Conservation (phyloP, 2,329 filamentous ascomycete genomes). For the Sarocladium oryzae region DNA sequence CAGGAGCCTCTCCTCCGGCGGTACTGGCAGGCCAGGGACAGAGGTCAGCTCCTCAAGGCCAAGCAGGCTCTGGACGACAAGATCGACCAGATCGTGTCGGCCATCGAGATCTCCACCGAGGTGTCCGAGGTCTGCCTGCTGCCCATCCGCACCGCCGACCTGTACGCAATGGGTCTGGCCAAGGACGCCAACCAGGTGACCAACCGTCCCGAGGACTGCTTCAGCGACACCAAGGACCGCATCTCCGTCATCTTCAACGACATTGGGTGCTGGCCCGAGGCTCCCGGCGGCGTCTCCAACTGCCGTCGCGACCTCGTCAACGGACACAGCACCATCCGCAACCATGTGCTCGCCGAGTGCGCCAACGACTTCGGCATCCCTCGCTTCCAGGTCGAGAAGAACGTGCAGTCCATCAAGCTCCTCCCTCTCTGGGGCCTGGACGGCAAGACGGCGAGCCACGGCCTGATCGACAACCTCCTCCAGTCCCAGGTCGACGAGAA, state of each 20-base stretch:
- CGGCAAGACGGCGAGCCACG: conserved; percentile 44
- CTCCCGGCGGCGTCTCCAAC: conserved; percentile 48
- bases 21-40: conserved; percentile 39
- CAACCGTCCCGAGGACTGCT: conserved; percentile 31
- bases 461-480: conserved; percentile 46
- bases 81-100: conserved; percentile 28
- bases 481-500: conserved; percentile 44
- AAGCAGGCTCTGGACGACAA: conserved; percentile 33
- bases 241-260: conserved; percentile 46
- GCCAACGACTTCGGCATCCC: conserved; percentile 50
- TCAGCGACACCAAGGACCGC: conserved; percentile 38
- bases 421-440: conserved; percentile 50
- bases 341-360: conserved; percentile 48
- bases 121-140: conserved; percentile 31
- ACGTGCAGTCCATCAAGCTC: conserved; percentile 46
- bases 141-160: conserved; percentile 31
- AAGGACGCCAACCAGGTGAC: conserved; percentile 35
- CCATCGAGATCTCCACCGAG: conserved; percentile 31
- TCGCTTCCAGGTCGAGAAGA: conserved; percentile 48
- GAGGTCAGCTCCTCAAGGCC: conserved; percentile 34
- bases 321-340: conserved; percentile 44
- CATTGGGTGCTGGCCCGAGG: conserved; percentile 46
- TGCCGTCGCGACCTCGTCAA: conserved; percentile 50
- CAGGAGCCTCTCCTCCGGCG: conserved; percentile 35
- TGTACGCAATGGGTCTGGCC: conserved; percentile 35